Base-by-base conservation (phyloP, 257 asterid genomes). In the Orobanche coerulescens region DNA sequence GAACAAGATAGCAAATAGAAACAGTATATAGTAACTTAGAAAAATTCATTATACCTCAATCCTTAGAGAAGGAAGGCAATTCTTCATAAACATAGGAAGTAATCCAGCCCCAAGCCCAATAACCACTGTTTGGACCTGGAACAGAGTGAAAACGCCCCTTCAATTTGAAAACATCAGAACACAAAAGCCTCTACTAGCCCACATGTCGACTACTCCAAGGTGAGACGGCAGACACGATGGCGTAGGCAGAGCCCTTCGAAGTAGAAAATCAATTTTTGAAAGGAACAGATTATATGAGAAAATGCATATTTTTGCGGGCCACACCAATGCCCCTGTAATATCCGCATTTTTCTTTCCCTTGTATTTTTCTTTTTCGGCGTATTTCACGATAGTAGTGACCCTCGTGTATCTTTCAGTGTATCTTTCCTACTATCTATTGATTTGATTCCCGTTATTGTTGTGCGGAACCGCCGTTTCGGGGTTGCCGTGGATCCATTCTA, bases 71-170 rank as follows among this genome's bases (percentile, higher is more conserved):
- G 85, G 83, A 48, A 83, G 74, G 74, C 74, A 75, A 62, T 68
- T 81, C 68, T 63, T 82, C 67, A 93, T 85, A 77, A 89, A 93
- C 99, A 84, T 93, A 23, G 99, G 99, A 65, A 93, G 92, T 43
- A 84, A 55, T 69, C 99, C 99, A 28, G 97, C 99, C 71, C 99
- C 99, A 55, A 93, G 90, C 73, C 99, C 99, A 72, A 93, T 77
- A 68, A 89, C 81, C 64, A 75, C 83, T 3, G 90, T 67, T 70
- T 75, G 85, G 25, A 72, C 80, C 97, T 93, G 82, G 62, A 72
- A 68, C 62, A 53, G 42, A n/a, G 30, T 16, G 73, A 66, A 50
- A 60, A 58, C 10, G 9, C 19, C n/a, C 28, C 31, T 56, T 61
- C 50, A 75, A 62, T 14, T 58, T 40, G 20, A 46, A 24, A 53